These are phyloP conservation scores for Monilinia polystroma DNA, from an alignment of 2,329 filamentous ascomycete genomes.

Conservation along the genomic window DNA sequence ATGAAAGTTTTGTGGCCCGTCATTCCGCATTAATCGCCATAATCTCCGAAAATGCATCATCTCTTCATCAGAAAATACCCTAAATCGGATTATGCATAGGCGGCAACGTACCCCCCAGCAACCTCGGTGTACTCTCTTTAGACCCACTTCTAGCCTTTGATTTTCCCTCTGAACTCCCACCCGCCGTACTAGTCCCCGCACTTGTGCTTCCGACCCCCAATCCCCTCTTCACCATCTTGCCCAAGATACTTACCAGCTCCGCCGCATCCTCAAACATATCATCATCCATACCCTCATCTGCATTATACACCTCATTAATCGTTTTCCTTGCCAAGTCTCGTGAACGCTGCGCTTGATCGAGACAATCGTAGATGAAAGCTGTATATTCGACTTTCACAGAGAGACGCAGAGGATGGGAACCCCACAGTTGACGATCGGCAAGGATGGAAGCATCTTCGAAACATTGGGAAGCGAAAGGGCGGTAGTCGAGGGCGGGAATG, in stretches of 20 bases:
- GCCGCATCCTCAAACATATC: conserved; percentile 93
- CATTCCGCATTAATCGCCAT: too few relatives aligned
- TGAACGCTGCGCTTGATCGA: conserved; percentile 76
- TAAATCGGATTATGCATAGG: conserved; percentile 21
- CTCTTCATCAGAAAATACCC: neutral
- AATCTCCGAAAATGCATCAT: too few relatives aligned
- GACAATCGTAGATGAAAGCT: conserved; percentile 90
- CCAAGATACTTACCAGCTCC: conserved; percentile 79
- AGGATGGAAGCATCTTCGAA: conserved; percentile 76
- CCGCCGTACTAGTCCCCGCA: conserved; percentile 32
- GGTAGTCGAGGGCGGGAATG: conserved; percentile 74
- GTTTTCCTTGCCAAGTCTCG: conserved; percentile 76
- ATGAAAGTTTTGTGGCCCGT: too few relatives aligned
- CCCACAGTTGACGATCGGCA: conserved; percentile 74
- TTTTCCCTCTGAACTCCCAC: conserved; percentile 23
- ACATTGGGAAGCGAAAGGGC: conserved; percentile 75
- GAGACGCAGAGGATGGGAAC: conserved; percentile 84
- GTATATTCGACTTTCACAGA: conserved; percentile 91
- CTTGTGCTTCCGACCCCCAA: conserved; percentile 28
- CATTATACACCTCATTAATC: conserved; percentile 87
- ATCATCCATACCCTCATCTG: conserved; percentile 89
- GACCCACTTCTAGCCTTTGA: neutral
- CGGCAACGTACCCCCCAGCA: neutral
- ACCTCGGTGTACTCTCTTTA: neutral
- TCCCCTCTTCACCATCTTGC: conserved; percentile 83